phyloP scores from a whole-genome alignment of 2,329 filamentous ascomycete species.

The Clarireedia monteithiana region DNA sequence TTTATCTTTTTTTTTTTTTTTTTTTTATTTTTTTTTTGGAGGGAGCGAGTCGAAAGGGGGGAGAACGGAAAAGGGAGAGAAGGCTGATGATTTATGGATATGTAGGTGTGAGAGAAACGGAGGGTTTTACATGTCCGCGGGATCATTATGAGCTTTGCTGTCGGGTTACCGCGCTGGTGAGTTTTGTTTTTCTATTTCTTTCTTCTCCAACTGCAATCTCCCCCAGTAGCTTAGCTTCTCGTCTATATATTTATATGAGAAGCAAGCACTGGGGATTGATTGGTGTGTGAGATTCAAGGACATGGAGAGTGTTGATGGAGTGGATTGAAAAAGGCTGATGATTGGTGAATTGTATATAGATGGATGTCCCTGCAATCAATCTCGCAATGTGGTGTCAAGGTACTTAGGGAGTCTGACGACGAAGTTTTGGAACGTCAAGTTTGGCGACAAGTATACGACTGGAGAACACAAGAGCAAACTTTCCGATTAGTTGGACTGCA shows the following conservation, averaged over 20 bases:
- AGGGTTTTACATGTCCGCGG: background rate
- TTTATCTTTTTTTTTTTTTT: background rate
- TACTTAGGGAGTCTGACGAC: too few species aligned
- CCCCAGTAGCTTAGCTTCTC: too few species aligned
- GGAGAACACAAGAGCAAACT: too few species aligned
- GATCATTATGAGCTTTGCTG: background rate
- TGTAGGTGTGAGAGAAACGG: background rate
- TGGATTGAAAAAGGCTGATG: background rate
- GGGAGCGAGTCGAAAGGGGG: background rate
- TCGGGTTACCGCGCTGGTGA: background rate
- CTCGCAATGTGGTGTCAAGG: constrained; percentile 1
- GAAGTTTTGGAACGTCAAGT: too few species aligned
- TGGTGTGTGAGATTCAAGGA: too few species aligned
- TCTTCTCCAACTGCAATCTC: background rate
- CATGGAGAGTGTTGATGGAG: too few species aligned
- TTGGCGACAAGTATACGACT: too few species aligned
- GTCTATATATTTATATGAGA: background rate
- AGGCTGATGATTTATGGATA: background rate
- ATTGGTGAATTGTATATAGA: background rate
- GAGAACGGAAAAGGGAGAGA: background rate
- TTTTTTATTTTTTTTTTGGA: background rate
- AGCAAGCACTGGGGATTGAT: too few species aligned
- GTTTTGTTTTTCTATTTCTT: background rate
- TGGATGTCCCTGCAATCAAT: background rate
- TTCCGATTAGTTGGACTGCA: too few species aligned